phyloP scores from a whole-genome alignment of 169 alveolate species.

The Cryptosporidium tyzzeri region DNA sequence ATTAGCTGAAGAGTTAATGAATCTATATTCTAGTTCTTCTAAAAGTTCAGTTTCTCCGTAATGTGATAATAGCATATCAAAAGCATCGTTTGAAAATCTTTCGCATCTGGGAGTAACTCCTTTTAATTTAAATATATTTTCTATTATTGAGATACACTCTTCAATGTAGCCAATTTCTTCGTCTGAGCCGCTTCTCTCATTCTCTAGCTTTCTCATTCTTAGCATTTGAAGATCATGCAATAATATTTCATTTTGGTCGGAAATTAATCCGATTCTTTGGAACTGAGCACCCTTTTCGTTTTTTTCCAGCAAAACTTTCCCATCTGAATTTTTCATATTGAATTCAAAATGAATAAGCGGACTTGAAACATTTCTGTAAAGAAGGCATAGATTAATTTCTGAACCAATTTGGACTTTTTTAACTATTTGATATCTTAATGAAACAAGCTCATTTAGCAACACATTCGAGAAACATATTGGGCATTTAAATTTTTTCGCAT shows the following conservation, averaged over 20 bases:
- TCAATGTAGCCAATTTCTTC: conserved; percentile 45
- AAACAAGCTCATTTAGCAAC: conserved; percentile 46
- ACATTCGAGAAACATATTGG: conserved; percentile 59
- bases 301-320: conserved; percentile 14
- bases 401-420: conserved; percentile 8
- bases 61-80: conserved; percentile 5
- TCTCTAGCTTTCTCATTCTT: conserved; percentile 15
- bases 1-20: neutral
- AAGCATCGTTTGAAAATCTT: neutral
- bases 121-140: neutral
- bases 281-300: conserved; percentile 49
- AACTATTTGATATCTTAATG: conserved; percentile 57
- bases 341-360: conserved; percentile 6
- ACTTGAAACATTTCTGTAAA: conserved; percentile 35
- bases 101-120: conserved; percentile 26
- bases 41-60: conserved; percentile 32
- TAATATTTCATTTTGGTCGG: conserved; percentile 3
- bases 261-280: conserved; percentile 54
- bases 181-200: neutral
- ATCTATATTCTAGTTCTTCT: conserved; percentile 25
- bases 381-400: conserved; percentile 43
- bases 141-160: conserved; percentile 54
- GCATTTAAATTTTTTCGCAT: conserved; percentile 20
- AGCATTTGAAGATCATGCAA: conserved; percentile 47
- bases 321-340: neutral